Evolutionary conservation across 2,329 filamentous ascomycete genomes (phyloP), one percentile per base, ranked within the genome.

Genomic region (Verticillium isaacii): DNA sequence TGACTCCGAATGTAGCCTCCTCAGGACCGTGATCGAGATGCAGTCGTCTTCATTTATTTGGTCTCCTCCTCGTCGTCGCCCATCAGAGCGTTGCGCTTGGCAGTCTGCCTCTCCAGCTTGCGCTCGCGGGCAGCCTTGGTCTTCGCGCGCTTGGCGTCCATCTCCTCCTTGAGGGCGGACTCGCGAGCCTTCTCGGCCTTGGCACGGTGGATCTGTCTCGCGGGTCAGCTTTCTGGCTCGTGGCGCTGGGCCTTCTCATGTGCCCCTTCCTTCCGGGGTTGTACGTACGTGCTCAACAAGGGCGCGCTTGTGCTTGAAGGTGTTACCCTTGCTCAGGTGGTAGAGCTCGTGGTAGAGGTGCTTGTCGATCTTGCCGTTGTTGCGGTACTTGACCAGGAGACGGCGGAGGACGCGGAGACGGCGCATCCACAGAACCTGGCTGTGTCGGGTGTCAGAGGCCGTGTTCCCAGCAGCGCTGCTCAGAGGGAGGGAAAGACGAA

Each of bases 241-340:
- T 3, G 41, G 41, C 19, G 50, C 19, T 3, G 4, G 29, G 5
- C 29, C 29, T 29, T 6, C 29, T 29, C 29, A 4, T 29, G 29
- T 29, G 29, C 23, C 5, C 19, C 50, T 32, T 9, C 5, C 1
- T 23, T 12, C n/a, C 7, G 9, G 12, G 65, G 62, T 62, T 61
- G 61, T 75, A 92, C 95, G 78, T 96, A 99, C 95, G 87, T 99
- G 95, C 89, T 99, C 95, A 80, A 99, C 93, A 75, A 99, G 90
- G 78, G 93, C 95, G 84, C 95, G 91, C 93, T 98, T 99, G 92
- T 99, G 95, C 93, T 99, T 99, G 91, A 99, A 99, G 81, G 95
- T 94, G 90, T 99, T 99, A 96, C 95, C 96, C 93, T 99, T 99
- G 90, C 91, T 95, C 80, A 96, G 86, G 84, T 97, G 95, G 89